Base-by-base conservation (phyloP, 208 protist species). In the Crithidia fasciculata region DNA sequence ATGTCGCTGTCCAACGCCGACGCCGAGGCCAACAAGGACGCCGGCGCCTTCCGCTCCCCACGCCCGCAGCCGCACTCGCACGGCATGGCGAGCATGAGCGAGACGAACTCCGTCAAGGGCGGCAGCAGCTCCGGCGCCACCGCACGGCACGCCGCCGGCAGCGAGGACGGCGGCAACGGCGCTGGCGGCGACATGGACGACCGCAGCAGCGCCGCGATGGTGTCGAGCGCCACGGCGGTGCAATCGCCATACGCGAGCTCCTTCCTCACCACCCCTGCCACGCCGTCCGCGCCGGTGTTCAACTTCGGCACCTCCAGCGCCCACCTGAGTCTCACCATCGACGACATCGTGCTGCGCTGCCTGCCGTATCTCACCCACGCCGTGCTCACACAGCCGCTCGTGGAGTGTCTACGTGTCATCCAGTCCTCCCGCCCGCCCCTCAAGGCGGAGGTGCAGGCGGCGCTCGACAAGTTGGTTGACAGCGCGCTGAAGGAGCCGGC, bases 381-480 rank as follows among this genome's bases (percentile, higher is more conserved):
- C 28, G 72, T 83, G 43, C 83, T 97, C 39, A 90, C 88, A 10
- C 78, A 70, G 19, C 54, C 87, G 37, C 83, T 97, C 40, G 89
- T 95, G 10, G 56, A 78, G 10, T 89, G 88, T 68, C 73, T 91
- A 12, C 61, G 72, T 39, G 69, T 77, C 13, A 85, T 97, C 15
- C 81, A 93, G 72, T 53, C 81, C 56, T 60, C 76, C 13, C 72
- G 89, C 5, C 89, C 89, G 40, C 66, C 80, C 45, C 54, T 95
- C 28, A 72, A 69, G 28, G 50, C 70, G 10, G 85, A 91, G 39
- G 65, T 95, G 15, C 84, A 93, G 80, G 56, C 53, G 9, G 80
- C 83, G 12, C 82, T 97, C 9, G 84, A 97, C 66, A 72, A 65
- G 53, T 77, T 97, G 43, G 92, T 97, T 4, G 87, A 96, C 61